phyloP scores from a whole-genome alignment of 2,329 filamentous ascomycete genomes.

The Zymoseptoria brevis region DNA sequence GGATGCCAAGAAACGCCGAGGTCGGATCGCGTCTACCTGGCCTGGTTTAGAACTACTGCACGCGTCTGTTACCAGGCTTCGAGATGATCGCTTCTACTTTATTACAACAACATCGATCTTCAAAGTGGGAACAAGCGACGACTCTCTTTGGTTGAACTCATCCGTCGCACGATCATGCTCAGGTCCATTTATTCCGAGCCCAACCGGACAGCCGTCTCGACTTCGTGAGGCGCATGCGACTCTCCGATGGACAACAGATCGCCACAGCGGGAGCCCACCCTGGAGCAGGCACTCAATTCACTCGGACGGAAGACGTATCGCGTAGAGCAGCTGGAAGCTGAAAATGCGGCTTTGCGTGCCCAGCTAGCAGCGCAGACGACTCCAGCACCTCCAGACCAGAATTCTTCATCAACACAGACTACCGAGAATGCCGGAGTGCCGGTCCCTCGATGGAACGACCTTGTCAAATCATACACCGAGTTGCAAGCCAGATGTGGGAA shows the following conservation, averaged over 20 bases:
- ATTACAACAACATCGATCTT: not conserved
- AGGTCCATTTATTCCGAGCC: not conserved
- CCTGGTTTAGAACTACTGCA: too few relatives aligned
- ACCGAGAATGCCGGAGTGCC: not conserved
- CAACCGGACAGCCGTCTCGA: not conserved
- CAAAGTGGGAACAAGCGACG: not conserved
- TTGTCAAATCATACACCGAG: not conserved
- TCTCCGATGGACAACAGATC: not conserved
- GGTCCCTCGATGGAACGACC: not conserved
- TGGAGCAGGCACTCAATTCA: slow-evolving; percentile 4
- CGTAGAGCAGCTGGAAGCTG: slow-evolving; percentile 18
- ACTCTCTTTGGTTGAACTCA: not conserved
- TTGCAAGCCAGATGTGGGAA: slow-evolving; percentile 26
- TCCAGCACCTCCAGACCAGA: not conserved
- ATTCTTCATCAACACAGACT: not conserved
- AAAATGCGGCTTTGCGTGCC: slow-evolving; percentile 18
- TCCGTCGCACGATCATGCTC: not conserved
- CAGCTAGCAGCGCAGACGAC: slow-evolving; percentile 6
- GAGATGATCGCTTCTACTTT: not conserved
- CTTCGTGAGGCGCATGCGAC: not conserved
- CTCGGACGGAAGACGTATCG: slow-evolving; percentile 3
- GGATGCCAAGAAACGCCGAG: not conserved
- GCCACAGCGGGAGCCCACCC: not conserved
- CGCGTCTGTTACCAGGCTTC: not conserved
- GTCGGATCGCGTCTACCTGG: not conserved